Percentiles rank a stretch among this genome's conserved stretches.
These are phyloP conservation scores for Bacterosira constricta DNA, from an alignment of 108 stramenopile genomes.

Conservation along the genomic window DNA sequence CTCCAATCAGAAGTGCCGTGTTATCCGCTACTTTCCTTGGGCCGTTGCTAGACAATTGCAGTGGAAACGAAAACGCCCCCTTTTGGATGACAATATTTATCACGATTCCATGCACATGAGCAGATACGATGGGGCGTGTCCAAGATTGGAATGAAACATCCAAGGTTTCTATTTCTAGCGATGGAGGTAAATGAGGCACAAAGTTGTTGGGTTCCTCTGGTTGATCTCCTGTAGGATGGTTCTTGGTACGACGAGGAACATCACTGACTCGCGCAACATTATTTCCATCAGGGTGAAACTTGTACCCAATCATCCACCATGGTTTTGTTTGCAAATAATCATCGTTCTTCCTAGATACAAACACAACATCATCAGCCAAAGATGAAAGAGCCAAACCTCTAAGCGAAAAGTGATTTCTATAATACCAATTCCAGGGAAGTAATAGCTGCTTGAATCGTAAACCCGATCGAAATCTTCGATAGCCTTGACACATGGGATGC, in stretches of 20 bases:
- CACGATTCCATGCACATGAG: constrained; percentile 2
- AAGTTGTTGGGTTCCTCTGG: background rate
- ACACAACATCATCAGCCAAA: no score
- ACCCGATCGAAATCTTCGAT: constrained; percentile 24
- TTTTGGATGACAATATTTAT: constrained; percentile 33
- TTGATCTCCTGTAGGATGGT: background rate
- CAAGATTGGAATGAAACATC: constrained; percentile 34
- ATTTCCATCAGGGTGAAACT: no score
- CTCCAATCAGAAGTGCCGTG: constrained; percentile 19
- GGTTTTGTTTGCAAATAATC: no score
- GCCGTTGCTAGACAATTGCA: background rate
- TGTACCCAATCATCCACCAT: no score
- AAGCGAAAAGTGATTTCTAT: constrained; percentile 5
- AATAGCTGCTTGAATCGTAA: constrained; percentile 1
- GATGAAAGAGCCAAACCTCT: constrained; percentile 14
- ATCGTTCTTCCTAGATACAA: no score
- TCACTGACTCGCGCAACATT: no score
- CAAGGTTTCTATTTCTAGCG: constrained; percentile 20
- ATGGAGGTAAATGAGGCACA: constrained; percentile 8
- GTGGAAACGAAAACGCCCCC: constrained; percentile 1
- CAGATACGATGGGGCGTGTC: constrained; percentile 33
- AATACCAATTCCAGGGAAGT: constrained; percentile 46
- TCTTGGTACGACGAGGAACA: background rate
- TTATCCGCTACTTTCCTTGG: background rate
- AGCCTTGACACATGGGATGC: constrained; percentile 36